A percentile compares a stretch with the other conserved stretches of the same genome.
Conservation (phyloP, 139 green algal genomes). For the Picochlorum costavermella region DNA sequence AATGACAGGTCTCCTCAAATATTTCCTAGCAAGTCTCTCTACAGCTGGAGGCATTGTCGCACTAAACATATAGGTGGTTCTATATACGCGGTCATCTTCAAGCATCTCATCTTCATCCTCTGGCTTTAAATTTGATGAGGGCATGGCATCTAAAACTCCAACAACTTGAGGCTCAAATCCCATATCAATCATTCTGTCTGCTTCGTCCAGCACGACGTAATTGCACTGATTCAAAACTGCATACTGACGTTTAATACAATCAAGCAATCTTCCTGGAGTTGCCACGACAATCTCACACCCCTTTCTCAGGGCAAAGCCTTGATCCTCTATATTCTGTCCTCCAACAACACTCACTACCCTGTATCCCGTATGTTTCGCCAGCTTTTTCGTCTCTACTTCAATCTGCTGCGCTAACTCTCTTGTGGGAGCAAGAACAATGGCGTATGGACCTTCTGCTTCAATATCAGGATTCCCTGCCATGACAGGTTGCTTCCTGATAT, state of each 20-base stretch:
- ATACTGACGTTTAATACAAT: conserved; percentile 92
- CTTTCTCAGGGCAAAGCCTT: conserved; percentile 76
- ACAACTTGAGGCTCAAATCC: conserved; percentile 96
- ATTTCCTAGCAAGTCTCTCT: conserved; percentile 82
- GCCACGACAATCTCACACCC: conserved; percentile 97
- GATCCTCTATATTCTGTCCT: conserved; percentile 93
- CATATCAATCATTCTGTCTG: conserved; percentile 98
- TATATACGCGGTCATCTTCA: conserved; percentile 63
- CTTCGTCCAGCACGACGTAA: conserved; percentile 99
- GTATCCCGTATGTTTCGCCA: conserved; percentile 59
- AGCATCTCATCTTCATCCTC: conserved; percentile 65
- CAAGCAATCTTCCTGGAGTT: conserved; percentile 88
- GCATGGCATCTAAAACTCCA: conserved; percentile 88
- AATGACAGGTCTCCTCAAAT: conserved; percentile 69
- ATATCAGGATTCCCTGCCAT: conserved; percentile 78
- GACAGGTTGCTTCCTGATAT: conserved; percentile 82
- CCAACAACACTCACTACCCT: conserved; percentile 85
- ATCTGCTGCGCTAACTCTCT: conserved; percentile 89
- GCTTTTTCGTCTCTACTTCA: conserved; percentile 78
- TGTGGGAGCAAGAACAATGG: conserved; percentile 92
- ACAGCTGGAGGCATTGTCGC: conserved; percentile 94
- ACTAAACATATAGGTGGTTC: conserved; percentile 99
- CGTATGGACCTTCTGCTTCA: conserved; percentile 79
- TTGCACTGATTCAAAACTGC: conserved; percentile 98
- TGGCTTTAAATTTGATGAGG: conserved; percentile 79